Evolutionary conservation across 1,284 basidiomycete genomes (phyloP).

Genomic region (Sporisorium exsertum): DNA sequence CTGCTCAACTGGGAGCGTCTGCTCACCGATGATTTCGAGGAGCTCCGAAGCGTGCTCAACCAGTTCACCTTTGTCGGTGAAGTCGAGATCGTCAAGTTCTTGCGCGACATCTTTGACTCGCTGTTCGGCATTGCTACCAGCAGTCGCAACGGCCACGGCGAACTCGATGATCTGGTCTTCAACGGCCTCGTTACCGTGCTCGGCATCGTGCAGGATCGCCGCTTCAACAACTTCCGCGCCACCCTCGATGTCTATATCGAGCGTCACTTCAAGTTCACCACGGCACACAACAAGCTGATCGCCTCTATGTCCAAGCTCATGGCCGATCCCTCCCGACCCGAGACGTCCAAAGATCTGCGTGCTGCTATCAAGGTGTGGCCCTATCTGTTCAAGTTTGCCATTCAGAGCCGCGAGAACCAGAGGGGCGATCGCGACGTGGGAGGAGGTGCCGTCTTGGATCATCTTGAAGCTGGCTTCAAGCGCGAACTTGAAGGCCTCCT

Average conservation of each 20-base stretch:
- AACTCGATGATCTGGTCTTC: slow-evolving; percentile 89
- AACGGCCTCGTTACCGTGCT: slow-evolving; percentile 87
- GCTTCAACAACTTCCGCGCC: slow-evolving; percentile 87
- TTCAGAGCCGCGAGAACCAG: slow-evolving; percentile 86
- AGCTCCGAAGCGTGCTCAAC: slow-evolving; percentile 79
- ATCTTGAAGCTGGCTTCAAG: slow-evolving; percentile 87
- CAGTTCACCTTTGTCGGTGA: slow-evolving; percentile 88
- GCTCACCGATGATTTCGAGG: slow-evolving; percentile 73
- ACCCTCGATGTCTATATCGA: slow-evolving; percentile 94
- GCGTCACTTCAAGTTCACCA: slow-evolving; percentile 78
- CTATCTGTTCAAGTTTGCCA: slow-evolving; percentile 93
- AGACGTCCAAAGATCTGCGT: slow-evolving; percentile 82
- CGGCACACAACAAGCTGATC: slow-evolving; percentile 60
- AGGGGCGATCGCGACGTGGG: slow-evolving; percentile 76
- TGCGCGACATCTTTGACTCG: slow-evolving; percentile 89
- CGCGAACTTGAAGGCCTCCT: slow-evolving; percentile 75
- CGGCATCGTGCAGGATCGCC: slow-evolving; percentile 84
- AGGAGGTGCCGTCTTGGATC: slow-evolving; percentile 84
- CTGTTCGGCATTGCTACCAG: slow-evolving; percentile 90
- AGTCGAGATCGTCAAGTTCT: slow-evolving; percentile 85
- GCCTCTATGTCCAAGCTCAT: slow-evolving; percentile 85
- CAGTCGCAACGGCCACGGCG: slow-evolving; percentile 78
- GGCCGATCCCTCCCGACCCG: slow-evolving; percentile 78
- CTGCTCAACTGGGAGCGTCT: slow-evolving; percentile 83
- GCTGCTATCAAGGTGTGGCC: slow-evolving; percentile 96